Evolutionary conservation across 768 basidiomycete genomes (phyloP).

Genomic region (Candolleomyces aberdarensis): DNA sequence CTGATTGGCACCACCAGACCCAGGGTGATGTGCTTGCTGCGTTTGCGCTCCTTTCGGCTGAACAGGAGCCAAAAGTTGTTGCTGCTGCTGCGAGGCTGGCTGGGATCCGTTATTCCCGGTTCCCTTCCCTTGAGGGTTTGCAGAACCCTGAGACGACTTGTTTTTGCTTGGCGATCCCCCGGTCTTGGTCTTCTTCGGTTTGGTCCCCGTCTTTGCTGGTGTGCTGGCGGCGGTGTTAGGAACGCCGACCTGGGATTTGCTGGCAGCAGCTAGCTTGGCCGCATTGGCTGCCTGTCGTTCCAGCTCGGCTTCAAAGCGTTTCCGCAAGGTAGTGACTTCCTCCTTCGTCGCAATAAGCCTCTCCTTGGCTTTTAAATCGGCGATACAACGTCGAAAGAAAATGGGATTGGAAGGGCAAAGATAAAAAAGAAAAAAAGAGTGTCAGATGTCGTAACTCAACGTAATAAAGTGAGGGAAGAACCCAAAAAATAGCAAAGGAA

Average conservation of each 20-base stretch:
- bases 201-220: slow-evolving; percentile 13
- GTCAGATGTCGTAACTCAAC: not conserved
- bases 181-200: slow-evolving; percentile 24
- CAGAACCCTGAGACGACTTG: not conserved
- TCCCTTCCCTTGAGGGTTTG: too few species aligned
- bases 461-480: slow-evolving; percentile 15
- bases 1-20: not conserved
- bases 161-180: not conserved
- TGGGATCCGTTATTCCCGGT: too few species aligned
- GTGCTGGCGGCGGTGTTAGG: too few species aligned
- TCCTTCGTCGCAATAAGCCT: slow-evolving; percentile 65
- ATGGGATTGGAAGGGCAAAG: slow-evolving; percentile 11
- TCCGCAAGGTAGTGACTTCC: slow-evolving; percentile 63
- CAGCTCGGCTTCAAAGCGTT: slow-evolving; percentile 72
- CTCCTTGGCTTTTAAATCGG: slow-evolving; percentile 55
- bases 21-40: not conserved
- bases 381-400: not conserved
- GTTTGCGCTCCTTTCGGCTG: not conserved
- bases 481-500: slow-evolving; percentile 6
- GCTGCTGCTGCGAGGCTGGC: too few species aligned
- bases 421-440: slow-evolving; percentile 15
- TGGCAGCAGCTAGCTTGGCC: slow-evolving; percentile 46
- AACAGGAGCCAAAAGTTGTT: too few species aligned
- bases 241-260: slow-evolving; percentile 19
- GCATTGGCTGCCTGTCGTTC: slow-evolving; percentile 65